Evolutionary conservation across 495 filamentous ascomycete genomes (phyloP).

Genomic region (Aspergillus affinis): DNA sequence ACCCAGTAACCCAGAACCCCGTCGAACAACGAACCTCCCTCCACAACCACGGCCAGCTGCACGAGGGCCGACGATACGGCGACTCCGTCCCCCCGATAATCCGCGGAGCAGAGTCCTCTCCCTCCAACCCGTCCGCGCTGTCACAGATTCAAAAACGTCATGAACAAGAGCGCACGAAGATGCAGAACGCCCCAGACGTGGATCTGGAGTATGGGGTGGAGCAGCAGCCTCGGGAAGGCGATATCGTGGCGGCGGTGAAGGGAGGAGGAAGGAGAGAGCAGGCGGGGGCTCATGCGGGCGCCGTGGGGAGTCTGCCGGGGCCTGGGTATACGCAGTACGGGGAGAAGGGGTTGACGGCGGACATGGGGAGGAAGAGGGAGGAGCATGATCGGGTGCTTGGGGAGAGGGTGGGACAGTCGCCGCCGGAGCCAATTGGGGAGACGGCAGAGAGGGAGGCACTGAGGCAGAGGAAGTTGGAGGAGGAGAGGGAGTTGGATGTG

Average conservation of each 20-base stretch:
- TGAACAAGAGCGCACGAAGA: constrained; percentile 11
- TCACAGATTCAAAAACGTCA: constrained; percentile 20
- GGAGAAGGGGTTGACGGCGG: constrained; percentile 33
- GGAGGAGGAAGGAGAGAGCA: constrained; percentile 38
- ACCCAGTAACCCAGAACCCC: constrained; percentile 48
- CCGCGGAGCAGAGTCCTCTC: constrained; percentile 38
- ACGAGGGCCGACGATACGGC: constrained; percentile 18
- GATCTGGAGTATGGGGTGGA: constrained; percentile 57
- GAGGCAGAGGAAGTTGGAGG: constrained; percentile 29
- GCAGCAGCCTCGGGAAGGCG: constrained; percentile 52
- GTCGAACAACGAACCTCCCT: constrained; percentile 43
- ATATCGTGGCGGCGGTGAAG: constrained; percentile 51
- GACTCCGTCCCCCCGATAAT: constrained; percentile 38
- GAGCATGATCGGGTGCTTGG: constrained; percentile 46
- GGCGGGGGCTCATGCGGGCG: constrained; percentile 37
- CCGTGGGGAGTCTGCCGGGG: constrained; percentile 29
- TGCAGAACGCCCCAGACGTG: constrained; percentile 27
- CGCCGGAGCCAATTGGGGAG: constrained; percentile 21
- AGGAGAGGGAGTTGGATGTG: constrained; percentile 33
- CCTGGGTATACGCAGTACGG: constrained; percentile 37
- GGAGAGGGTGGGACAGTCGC: constrained; percentile 28
- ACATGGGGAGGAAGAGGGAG: constrained; percentile 46
- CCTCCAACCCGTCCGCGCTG: constrained; percentile 37
- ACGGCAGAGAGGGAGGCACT: constrained; percentile 31
- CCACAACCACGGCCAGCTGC: constrained; percentile 19